Base-by-base conservation (phyloP, 1,284 basidiomycete genomes). In the Malassezia slooffiae region DNA sequence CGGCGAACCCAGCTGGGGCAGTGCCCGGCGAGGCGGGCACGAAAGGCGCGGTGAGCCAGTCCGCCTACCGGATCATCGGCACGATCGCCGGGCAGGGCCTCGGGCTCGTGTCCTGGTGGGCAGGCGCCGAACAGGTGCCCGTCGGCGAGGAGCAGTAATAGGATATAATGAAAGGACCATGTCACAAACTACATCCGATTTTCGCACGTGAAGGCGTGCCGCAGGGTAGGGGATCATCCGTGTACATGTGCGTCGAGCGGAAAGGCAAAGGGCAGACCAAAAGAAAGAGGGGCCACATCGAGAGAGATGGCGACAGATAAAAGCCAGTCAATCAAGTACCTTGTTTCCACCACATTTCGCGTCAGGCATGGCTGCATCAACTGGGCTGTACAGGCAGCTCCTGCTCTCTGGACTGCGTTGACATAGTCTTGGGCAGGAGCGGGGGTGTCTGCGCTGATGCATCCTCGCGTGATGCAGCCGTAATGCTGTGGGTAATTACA, bases 71-170 rank as follows among this genome's bases (percentile, higher is more conserved):
- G 27, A 11, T 30, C 22, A 55, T 88, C 85, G 86, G 81, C 43
- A 86, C 86, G 3, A 88, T 93, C 54, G 79, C 80, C 5, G 89
- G 90, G 67, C 83, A 87, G 61, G 90, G 90, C 0, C 72, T 91
- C 3, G 90, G 89, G 0, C 59, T 75, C 8, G 63, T 75, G 5
- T 72, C 71, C 6, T 78, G 77, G 77, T 78, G 76, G 76, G 64
- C 67, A 13, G 70, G 67, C 9, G 62, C 62, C 5, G 69, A 70
- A 21, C 71, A 67, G 22, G 71, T 68, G 2, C 27, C 43, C 17
- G 29, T 46, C 11, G 36, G 8, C 10, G 34, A 23, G 10, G 12
- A 21, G 34, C 22, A 37, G 23, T 13, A n/a, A n/a, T n/a, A n/a
- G n/a, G n/a, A 3, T 28, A n/a, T 4, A 28, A 11, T 10, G 27